Conservation (phyloP, 2,329 filamentous ascomycete species). For the Colletotrichum sublineola region DNA sequence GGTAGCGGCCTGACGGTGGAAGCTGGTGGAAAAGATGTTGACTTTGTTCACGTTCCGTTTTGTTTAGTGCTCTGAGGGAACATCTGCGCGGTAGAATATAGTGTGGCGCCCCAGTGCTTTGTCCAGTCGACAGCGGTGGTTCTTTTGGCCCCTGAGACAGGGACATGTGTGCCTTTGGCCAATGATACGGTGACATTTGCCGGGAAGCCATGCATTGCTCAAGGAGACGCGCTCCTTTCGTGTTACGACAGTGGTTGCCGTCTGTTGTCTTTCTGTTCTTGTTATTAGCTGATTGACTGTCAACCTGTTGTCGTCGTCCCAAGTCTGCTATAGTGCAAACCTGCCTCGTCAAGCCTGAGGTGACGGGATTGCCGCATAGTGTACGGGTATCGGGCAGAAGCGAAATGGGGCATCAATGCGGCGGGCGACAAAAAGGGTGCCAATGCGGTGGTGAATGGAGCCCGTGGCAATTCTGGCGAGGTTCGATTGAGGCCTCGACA, state of each 20-base stretch:
- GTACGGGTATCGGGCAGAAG: not conserved
- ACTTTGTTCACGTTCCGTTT: constrained; percentile 9
- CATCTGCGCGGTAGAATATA: constrained; percentile 11
- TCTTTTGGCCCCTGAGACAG: constrained; percentile 29
- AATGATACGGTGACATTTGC: constrained; percentile 27
- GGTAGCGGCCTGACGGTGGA: constrained; percentile 4
- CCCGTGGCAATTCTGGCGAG: constrained; percentile 20
- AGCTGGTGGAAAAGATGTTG: not conserved
- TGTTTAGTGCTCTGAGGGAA: constrained; percentile 20
- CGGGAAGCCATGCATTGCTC: constrained; percentile 15
- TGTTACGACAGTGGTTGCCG: constrained; percentile 14
- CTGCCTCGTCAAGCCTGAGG: not conserved
- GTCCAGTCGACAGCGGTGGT: constrained; percentile 10
- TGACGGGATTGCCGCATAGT: not conserved
- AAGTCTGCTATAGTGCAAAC: constrained; percentile 3
- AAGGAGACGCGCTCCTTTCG: constrained; percentile 26
- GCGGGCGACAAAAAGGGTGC: not conserved
- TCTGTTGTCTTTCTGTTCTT: not conserved
- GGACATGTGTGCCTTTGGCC: constrained; percentile 15
- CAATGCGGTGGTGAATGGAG: constrained; percentile 18
- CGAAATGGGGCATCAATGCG: constrained; percentile 19
- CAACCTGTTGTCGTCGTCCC: constrained; percentile 26
- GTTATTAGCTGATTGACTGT: constrained; percentile 16
- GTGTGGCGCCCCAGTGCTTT: constrained; percentile 33
- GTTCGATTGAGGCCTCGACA: constrained; percentile 32